Evolutionary conservation across 768 basidiomycete genomes (phyloP).

Genomic region (Kwoniella dejecticola): DNA sequence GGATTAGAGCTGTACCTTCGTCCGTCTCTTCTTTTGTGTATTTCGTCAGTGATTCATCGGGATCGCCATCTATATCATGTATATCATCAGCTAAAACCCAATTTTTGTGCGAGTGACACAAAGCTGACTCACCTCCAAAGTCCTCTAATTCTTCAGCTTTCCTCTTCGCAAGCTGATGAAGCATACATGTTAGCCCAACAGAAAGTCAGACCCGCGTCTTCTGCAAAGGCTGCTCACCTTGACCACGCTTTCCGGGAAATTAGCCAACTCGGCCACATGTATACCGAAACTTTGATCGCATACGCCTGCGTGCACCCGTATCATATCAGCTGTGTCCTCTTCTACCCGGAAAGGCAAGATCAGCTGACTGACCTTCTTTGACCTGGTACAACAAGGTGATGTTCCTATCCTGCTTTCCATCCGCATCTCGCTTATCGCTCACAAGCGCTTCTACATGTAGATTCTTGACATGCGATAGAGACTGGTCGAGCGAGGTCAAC

Average conservation of each 20-base stretch:
- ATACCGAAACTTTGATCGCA: conserved; percentile 99
- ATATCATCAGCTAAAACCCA: too few species aligned
- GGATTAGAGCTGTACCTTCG: conserved; percentile 77
- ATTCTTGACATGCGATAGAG: conserved; percentile 85
- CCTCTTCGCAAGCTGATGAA: conserved; percentile 73
- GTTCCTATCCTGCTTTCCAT: conserved; percentile 63
- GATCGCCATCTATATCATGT: conserved; percentile 36
- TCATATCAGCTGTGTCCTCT: conserved; percentile 64
- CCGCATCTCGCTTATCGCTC: conserved; percentile 56
- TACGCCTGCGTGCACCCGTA: conserved; percentile 62
- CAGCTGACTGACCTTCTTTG: conserved; percentile 66
- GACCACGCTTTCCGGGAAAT: conserved; percentile 93
- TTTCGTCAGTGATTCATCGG: conserved; percentile 57
- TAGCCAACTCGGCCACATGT: conserved; percentile 94
- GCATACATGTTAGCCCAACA: too few species aligned
- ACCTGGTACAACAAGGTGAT: conserved; percentile 79
- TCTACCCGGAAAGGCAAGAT: conserved; percentile 68
- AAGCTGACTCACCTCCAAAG: conserved; percentile 63
- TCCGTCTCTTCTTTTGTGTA: conserved; percentile 67
- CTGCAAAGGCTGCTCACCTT: conserved; percentile 61
- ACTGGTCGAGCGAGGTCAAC: conserved; percentile 84
- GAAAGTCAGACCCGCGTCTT: neutral
- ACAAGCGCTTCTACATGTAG: conserved; percentile 95
- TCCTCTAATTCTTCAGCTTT: conserved; percentile 92
- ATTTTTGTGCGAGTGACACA: neutral